A percentile compares a stretch with the other conserved stretches of the same genome.
These are phyloP conservation scores for Hysterangium stoloniferum DNA, from an alignment of 768 basidiomycete species.

Conservation along the genomic window DNA sequence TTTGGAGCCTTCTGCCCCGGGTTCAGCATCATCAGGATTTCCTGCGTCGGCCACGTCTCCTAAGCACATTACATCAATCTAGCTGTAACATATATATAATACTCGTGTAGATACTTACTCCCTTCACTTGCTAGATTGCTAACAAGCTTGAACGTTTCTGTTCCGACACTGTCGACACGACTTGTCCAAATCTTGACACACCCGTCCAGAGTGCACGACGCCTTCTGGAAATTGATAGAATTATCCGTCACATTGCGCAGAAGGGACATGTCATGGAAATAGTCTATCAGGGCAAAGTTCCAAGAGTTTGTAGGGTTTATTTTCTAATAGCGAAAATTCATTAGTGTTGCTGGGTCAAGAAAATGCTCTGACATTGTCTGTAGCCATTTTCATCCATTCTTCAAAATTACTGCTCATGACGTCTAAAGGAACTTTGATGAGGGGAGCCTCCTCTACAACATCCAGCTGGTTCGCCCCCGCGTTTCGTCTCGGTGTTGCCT, in stretches of 20 bases:
- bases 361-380: constrained; percentile 75
- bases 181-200: constrained; percentile 99
- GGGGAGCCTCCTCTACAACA: constrained; percentile 49
- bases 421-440: constrained; percentile 60
- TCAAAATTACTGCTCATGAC: constrained; percentile 93
- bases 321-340: constrained; percentile 56
- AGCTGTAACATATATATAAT: background rate
- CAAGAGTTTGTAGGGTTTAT: constrained; percentile 97
- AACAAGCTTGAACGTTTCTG: constrained; percentile 91
- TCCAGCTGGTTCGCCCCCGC: constrained; percentile 46
- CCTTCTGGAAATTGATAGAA: constrained; percentile 98
- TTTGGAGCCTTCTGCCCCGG: constrained; percentile 53
- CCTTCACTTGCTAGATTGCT: constrained; percentile 76
- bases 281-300: constrained; percentile 97
- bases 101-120: constrained; percentile 24
- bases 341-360: background rate
- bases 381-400: constrained; percentile 99
- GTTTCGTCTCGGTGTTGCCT: constrained; percentile 25
- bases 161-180: constrained; percentile 93
- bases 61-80: constrained; percentile 25
- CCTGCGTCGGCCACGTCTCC: constrained; percentile 54
- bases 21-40: constrained; percentile 44
- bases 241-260: constrained; percentile 90
- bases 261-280: constrained; percentile 97
- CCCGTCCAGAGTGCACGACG: constrained; percentile 93